Conservation (phyloP, 2,329 filamentous ascomycete genomes). For the Aspergillus ochraceoroseus region DNA sequence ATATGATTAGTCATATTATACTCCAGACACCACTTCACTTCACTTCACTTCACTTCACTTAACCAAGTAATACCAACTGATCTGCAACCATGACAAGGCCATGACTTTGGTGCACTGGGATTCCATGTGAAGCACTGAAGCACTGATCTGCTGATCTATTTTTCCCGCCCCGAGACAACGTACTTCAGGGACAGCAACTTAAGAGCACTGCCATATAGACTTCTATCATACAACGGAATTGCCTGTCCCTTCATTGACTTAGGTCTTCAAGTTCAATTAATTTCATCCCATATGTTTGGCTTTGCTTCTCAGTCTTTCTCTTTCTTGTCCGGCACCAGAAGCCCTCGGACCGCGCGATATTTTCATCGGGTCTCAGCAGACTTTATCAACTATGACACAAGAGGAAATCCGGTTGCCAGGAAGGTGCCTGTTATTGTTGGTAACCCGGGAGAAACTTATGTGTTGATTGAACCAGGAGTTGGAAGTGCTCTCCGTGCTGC, state of each 20-base stretch:
- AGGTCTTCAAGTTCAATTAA: slow-evolving; percentile 5
- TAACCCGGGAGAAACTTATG: slow-evolving; percentile 22
- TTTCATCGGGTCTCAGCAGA: slow-evolving; percentile 24
- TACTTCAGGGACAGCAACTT: no score
- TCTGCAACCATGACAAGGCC: no score
- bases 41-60: no score
- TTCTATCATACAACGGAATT: no score
- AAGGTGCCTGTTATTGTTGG: slow-evolving; percentile 24
- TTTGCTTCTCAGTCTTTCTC: slow-evolving; percentile 12
- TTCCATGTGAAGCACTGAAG: no score
- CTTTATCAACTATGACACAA: slow-evolving; percentile 19
- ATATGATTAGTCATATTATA: neutral
- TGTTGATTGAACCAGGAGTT: slow-evolving; percentile 21
- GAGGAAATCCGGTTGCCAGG: slow-evolving; percentile 18
- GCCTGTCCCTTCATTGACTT: slow-evolving; percentile 3
- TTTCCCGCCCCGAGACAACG: no score
- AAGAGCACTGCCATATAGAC: no score
- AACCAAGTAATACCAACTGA: no score
- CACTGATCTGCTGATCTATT: no score
- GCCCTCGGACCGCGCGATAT: slow-evolving; percentile 14
- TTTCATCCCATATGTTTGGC: slow-evolving; percentile 16
- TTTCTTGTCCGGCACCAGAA: slow-evolving; percentile 11
- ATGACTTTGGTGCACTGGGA: no score
- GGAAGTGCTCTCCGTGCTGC: slow-evolving; percentile 23
- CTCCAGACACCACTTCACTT: neutral